Conservation (phyloP, 805 yeast genomes). For the Yamadazyma akitaensis region DNA sequence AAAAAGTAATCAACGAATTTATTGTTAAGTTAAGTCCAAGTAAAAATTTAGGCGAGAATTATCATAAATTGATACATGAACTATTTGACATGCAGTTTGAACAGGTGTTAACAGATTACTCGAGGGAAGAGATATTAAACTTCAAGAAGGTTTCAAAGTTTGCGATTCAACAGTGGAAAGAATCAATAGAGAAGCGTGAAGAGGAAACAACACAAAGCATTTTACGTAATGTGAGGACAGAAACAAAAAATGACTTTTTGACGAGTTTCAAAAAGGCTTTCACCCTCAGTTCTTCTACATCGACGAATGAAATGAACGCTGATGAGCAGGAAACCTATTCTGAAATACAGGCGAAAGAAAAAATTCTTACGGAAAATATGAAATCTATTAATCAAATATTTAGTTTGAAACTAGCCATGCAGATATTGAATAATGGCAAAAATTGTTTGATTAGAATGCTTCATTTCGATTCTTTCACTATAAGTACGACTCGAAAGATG, state of each 20-base stretch:
- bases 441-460: constrained; percentile 57
- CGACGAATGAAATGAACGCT: constrained; percentile 15
- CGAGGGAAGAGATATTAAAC: constrained; percentile 31
- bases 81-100: constrained; percentile 43
- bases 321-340: constrained; percentile 41
- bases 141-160: constrained; percentile 26
- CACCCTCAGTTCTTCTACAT: constrained; percentile 30
- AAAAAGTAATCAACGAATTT: constrained; percentile 24
- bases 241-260: constrained; percentile 55
- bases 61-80: constrained; percentile 27
- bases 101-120: constrained; percentile 37
- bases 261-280: constrained; percentile 65
- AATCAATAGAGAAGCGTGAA: constrained; percentile 40
- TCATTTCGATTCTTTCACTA: constrained; percentile 30
- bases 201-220: constrained; percentile 46
- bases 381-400: constrained; percentile 73
- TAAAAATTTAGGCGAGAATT: constrained; percentile 37
- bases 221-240: constrained; percentile 47
- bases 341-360: constrained; percentile 77
- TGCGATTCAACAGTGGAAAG: constrained; percentile 32
- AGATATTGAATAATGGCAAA: constrained; percentile 66
- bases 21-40: constrained; percentile 25
- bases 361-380: constrained; percentile 70
- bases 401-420: constrained; percentile 75
- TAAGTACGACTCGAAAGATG: constrained; percentile 30